Conservation (phyloP, 1,284 basidiomycete genomes). For the Boletus sp. region DNA sequence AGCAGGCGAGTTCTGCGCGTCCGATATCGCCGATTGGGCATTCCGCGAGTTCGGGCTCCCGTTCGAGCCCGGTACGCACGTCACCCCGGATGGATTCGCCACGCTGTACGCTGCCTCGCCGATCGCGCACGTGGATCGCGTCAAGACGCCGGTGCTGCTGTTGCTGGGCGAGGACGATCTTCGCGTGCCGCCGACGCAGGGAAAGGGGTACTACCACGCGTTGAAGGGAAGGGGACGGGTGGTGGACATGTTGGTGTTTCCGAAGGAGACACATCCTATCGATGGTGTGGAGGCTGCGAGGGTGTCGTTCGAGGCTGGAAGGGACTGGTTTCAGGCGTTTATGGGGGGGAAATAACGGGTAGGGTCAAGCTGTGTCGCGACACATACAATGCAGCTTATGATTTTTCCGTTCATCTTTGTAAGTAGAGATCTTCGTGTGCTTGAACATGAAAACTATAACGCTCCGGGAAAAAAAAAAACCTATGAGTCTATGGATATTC, state of each 20-base stretch:
- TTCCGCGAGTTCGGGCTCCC: slow-evolving; percentile 54
- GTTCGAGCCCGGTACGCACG: slow-evolving; percentile 33
- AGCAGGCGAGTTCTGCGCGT: slow-evolving; percentile 45
- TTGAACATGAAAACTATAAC: no score
- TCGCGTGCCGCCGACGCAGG: slow-evolving; percentile 63
- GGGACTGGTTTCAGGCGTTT: slow-evolving; percentile 45
- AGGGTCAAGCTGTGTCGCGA: background rate
- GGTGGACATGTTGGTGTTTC: slow-evolving; percentile 62
- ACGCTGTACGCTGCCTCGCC: slow-evolving; percentile 53
- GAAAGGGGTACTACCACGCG: slow-evolving; percentile 59
- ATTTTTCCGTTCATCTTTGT: no score
- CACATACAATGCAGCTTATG: no score
- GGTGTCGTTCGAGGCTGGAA: slow-evolving; percentile 48
- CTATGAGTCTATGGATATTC: no score
- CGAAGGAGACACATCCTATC: slow-evolving; percentile 58
- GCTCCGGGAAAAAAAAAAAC: no score
- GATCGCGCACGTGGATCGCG: slow-evolving; percentile 48
- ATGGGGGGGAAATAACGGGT: slow-evolving; percentile 1
- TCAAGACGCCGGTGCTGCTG: slow-evolving; percentile 55
- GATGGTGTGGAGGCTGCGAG: slow-evolving; percentile 58
- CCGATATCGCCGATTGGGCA: slow-evolving; percentile 73
- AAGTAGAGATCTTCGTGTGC: no score
- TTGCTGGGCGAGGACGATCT: slow-evolving; percentile 59
- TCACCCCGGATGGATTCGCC: slow-evolving; percentile 44
- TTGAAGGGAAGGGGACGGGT: slow-evolving; percentile 44